Evolutionary conservation across 202 grass and related monocot genomes (phyloP), one percentile per base, ranked within the genome.

Genomic region (Digitaria exilis): DNA sequence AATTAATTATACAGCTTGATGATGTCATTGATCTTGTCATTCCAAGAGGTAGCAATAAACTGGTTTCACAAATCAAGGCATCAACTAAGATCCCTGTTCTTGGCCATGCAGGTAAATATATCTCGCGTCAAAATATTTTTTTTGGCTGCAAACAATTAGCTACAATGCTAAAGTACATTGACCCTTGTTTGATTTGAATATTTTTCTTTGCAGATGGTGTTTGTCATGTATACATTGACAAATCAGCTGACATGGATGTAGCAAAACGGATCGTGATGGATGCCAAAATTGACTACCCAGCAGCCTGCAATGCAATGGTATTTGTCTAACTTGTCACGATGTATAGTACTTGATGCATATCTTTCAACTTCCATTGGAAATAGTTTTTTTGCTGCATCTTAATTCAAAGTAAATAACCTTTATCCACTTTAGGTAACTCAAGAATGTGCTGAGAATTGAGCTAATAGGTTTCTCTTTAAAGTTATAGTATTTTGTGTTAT

Each of bases 21-120:
- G 96, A 99, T 91, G 93, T 99, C 19, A 98, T 98, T 66, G 96
- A 98, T 90, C 93, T 98, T 48, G 93, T 98, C 48, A 98, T 98
- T 85, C 96, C 93, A 90, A 94, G 96, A 94, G 96, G 96, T 21
- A 96, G 96, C 52, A 99, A 99, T 88, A 92, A 96, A 69, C 88
- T 99, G 49, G 93, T 99, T 59, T 88, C 91, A 37, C 91, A 99
- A 94, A 99, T 99, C 76, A 99, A 99, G 79, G 41, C 90, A 50
- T 96, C 93, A 59, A 99, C 96, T 25, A 96, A 96, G 87, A 99
- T 99, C 75, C 96, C 96, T 63, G 96, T 99, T 77, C 88, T 99
- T 82, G 93, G 96, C 61, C 96, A 99, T 88, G 87, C 96, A 79
- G 96, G 96, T 99, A 86, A 65, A 65, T 42, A 70, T 80, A 28